Evolutionary conservation across 2,329 filamentous ascomycete species (phyloP).

Genomic region (Neopestalotiopsis sp.): DNA sequence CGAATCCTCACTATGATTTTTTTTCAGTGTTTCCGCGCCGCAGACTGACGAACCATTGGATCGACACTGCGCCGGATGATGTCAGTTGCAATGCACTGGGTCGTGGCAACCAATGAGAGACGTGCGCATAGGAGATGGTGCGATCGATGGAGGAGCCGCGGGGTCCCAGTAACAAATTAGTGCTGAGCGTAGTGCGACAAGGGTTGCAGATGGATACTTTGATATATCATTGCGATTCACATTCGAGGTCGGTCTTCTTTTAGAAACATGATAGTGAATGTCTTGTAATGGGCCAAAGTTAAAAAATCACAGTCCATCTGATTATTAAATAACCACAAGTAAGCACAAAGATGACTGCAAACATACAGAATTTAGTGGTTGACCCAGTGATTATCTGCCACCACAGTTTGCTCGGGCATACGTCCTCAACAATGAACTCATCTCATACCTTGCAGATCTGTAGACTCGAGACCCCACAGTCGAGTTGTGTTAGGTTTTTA

Average conservation of each 20-base stretch:
- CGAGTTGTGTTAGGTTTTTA: neutral
- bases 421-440: neutral
- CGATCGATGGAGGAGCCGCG: neutral
- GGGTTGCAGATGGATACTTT: neutral
- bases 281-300: too few species aligned
- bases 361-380: too few species aligned
- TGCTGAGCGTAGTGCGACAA: neutral
- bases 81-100: neutral
- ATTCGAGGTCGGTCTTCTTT: too few species aligned
- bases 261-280: too few species aligned
- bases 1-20: neutral
- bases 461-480: neutral
- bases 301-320: too few species aligned
- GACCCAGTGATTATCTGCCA: too few species aligned
- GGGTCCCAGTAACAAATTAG: neutral
- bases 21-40: neutral
- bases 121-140: conserved; percentile 3
- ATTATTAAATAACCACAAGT: too few species aligned
- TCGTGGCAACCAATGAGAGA: neutral
- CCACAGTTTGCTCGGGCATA: too few species aligned
- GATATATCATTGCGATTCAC: too few species aligned
- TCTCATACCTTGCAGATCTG: conserved; percentile 4
- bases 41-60: neutral
- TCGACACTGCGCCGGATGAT: conserved; percentile 5
- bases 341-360: too few species aligned